Conservation (phyloP, 495 filamentous ascomycete genomes). For the Talaromyces liani region DNA sequence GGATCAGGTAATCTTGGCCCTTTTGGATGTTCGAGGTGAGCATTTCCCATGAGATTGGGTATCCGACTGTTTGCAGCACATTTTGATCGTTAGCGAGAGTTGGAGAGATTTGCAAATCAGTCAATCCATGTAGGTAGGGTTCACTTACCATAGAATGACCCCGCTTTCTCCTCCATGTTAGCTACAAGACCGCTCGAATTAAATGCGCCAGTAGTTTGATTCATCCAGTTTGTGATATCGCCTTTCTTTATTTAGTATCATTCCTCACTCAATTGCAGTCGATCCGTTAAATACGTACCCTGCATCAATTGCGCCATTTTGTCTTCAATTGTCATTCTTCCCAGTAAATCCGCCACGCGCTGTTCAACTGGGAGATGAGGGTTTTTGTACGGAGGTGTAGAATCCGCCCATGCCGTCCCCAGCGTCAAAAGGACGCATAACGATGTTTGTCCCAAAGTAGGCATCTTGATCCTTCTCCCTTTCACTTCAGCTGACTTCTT, state of each 20-base stretch:
- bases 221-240: conserved; percentile 65
- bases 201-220: conserved; percentile 47
- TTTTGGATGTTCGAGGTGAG: conserved; percentile 50
- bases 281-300: conserved; percentile 22
- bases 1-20: conserved; percentile 56
- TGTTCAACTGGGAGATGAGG: conserved; percentile 50
- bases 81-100: neutral
- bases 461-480: neutral
- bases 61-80: conserved; percentile 40
- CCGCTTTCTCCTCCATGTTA: conserved; percentile 55
- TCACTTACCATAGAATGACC: conserved; percentile 50
- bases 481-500: neutral
- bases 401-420: neutral
- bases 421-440: conserved; percentile 1
- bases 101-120: neutral
- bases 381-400: conserved; percentile 46
- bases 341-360: conserved; percentile 55
- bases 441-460: neutral
- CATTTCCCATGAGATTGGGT: conserved; percentile 54
- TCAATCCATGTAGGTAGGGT: neutral
- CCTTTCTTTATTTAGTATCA: conserved; percentile 21
- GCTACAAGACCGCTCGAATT: conserved; percentile 57
- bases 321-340: conserved; percentile 62
- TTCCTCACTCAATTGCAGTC: neutral
- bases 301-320: conserved; percentile 62